phyloP scores from a whole-genome alignment of 2,329 filamentous ascomycete genomes.

The Anthostomella pinea region DNA sequence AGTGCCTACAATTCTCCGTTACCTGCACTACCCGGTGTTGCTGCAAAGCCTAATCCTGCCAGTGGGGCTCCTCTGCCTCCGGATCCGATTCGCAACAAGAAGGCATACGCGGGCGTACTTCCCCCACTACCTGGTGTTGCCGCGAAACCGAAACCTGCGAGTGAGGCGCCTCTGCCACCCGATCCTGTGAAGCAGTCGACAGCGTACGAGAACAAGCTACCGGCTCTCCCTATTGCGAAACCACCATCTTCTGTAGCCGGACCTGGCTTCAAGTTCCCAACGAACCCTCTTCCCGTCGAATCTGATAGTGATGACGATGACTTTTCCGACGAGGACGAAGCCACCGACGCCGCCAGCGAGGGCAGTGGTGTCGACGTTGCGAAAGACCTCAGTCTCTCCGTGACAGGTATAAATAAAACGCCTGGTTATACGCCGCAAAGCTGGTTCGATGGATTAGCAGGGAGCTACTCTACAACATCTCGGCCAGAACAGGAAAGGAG shows the following conservation, averaged over 20 bases:
- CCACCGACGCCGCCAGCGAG: constrained; percentile 45
- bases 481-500: constrained; percentile 43
- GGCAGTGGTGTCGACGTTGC: constrained; percentile 64
- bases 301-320: constrained; percentile 42
- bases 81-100: constrained; percentile 33
- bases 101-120: constrained; percentile 31
- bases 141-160: constrained; percentile 19
- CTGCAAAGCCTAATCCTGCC: constrained; percentile 22
- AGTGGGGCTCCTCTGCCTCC: constrained; percentile 42
- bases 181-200: constrained; percentile 34
- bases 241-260: constrained; percentile 18
- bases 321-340: constrained; percentile 46
- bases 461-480: constrained; percentile 46
- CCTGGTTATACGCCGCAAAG: constrained; percentile 55
- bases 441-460: constrained; percentile 51
- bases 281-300: constrained; percentile 25
- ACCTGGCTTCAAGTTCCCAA: constrained; percentile 31
- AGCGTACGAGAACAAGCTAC: constrained; percentile 26
- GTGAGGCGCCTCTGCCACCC: constrained; percentile 40
- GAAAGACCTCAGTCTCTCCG: constrained; percentile 59
- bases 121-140: constrained; percentile 36
- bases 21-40: constrained; percentile 23
- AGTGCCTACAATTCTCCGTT: constrained; percentile 27
- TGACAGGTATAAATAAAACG: constrained; percentile 42
- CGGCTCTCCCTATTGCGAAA: constrained; percentile 24